These are phyloP conservation scores for Zalaria obscura DNA, from an alignment of 2,329 filamentous ascomycete species.

Conservation along the genomic window DNA sequence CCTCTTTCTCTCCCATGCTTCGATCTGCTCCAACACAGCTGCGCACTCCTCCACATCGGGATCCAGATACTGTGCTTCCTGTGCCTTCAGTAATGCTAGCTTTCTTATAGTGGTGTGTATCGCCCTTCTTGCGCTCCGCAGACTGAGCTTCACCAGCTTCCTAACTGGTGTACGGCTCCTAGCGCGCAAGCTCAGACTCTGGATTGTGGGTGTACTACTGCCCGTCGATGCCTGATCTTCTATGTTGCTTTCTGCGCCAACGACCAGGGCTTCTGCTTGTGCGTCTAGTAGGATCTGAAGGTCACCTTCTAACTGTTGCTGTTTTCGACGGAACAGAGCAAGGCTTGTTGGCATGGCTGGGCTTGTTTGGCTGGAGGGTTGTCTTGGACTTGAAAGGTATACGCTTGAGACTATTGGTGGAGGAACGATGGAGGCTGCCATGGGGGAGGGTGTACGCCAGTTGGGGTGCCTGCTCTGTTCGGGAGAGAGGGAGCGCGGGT, in stretches of 20 bases:
- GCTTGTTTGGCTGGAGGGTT: background rate
- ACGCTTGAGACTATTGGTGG: conserved; percentile 20
- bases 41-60: conserved; percentile 43
- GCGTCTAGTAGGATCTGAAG: conserved; percentile 46
- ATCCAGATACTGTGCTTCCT: conserved; percentile 50
- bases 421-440: conserved; percentile 18
- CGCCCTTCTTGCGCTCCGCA: conserved; percentile 50
- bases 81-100: conserved; percentile 50
- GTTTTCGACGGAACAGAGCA: conserved; percentile 10
- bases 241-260: conserved; percentile 19
- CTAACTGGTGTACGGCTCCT: conserved; percentile 13
- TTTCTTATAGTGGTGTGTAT: conserved; percentile 50
- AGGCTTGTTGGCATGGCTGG: background rate
- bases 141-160: conserved; percentile 40
- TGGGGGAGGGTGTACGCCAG: conserved; percentile 18
- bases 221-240: conserved; percentile 34
- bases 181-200: conserved; percentile 16
- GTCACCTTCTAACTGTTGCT: conserved; percentile 40
- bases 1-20: conserved; percentile 44
- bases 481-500: conserved; percentile 3
- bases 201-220: conserved; percentile 33
- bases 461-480: conserved; percentile 10
- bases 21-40: conserved; percentile 43
- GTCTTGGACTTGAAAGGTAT: conserved; percentile 7
- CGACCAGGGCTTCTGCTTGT: conserved; percentile 43